Percentiles rank a stretch among this genome's conserved stretches.
phyloP scores from a whole-genome alignment of 768 basidiomycete genomes.

The Boletus tylopilopsis region DNA sequence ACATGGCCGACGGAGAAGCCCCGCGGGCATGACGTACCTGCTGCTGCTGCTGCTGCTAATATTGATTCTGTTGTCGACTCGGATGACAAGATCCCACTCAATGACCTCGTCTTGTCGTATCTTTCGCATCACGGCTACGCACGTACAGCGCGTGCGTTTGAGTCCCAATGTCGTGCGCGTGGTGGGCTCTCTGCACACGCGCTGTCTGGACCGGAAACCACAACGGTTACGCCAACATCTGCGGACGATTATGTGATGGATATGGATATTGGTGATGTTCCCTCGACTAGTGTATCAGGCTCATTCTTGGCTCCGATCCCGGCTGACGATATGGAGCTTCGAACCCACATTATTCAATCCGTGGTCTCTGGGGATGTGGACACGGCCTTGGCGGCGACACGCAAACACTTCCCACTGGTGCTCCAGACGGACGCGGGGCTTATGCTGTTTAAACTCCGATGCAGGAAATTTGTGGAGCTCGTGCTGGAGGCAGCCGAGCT shows the following conservation, averaged over 20 bases:
- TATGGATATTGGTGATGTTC: slow-evolving; percentile 37
- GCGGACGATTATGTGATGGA: slow-evolving; percentile 44
- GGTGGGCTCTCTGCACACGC: slow-evolving; percentile 21
- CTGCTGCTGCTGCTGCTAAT: slow-evolving; percentile 1
- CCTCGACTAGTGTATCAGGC: slow-evolving; percentile 8
- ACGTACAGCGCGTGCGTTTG: slow-evolving; percentile 64
- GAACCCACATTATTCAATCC: slow-evolving; percentile 68
- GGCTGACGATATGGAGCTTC: slow-evolving; percentile 56
- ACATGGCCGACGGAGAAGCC: slow-evolving; percentile 36
- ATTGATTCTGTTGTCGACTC: slow-evolving; percentile 39
- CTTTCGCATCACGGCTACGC: slow-evolving; percentile 84
- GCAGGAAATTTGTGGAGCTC: slow-evolving; percentile 83
- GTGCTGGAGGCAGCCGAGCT: slow-evolving; percentile 67
- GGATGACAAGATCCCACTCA: slow-evolving; percentile 55
- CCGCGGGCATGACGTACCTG: slow-evolving; percentile 7
- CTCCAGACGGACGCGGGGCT: slow-evolving; percentile 65
- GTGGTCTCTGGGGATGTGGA: slow-evolving; percentile 72
- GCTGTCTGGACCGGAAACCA: neutral
- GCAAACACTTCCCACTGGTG: slow-evolving; percentile 56
- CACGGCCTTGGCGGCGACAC: slow-evolving; percentile 54
- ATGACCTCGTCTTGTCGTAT: slow-evolving; percentile 74
- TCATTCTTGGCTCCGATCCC: slow-evolving; percentile 18
- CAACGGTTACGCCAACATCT: slow-evolving; percentile 6
- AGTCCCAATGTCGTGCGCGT: slow-evolving; percentile 40
- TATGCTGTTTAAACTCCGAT: slow-evolving; percentile 77